phyloP scores from a whole-genome alignment of 2,329 filamentous ascomycete genomes.

The Monosporascus sp. region DNA sequence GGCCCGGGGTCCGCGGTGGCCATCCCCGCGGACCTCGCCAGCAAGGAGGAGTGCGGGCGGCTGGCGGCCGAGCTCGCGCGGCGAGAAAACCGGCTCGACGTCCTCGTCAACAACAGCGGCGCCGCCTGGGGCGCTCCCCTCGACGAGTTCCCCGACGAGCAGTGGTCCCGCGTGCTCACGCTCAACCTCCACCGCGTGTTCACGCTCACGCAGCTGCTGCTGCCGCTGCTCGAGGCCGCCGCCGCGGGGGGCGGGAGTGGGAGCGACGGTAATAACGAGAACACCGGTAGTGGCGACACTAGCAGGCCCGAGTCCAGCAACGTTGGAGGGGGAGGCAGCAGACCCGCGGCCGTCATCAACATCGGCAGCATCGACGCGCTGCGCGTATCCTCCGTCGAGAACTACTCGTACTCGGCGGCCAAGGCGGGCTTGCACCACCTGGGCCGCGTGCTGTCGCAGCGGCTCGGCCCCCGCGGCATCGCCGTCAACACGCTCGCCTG shows the following conservation, averaged over 20 bases:
- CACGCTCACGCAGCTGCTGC: slow-evolving; percentile 57
- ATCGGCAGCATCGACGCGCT: slow-evolving; percentile 61
- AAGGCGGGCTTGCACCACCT: slow-evolving; percentile 64
- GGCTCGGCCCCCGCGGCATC: slow-evolving; percentile 54
- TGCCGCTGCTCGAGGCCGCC: slow-evolving; percentile 51
- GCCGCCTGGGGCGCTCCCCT: slow-evolving; percentile 59
- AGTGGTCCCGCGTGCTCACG: slow-evolving; percentile 55
- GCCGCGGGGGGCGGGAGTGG: slow-evolving; percentile 11
- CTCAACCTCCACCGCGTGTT: slow-evolving; percentile 66
- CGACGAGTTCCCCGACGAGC: slow-evolving; percentile 52
- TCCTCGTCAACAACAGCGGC: slow-evolving; percentile 63
- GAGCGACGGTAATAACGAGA: too few species aligned
- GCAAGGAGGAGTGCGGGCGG: slow-evolving; percentile 47
- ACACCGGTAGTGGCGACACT: not conserved
- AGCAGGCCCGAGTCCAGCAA: slow-evolving; percentile 10
- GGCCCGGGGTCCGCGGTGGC: slow-evolving; percentile 48
- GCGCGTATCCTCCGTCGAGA: slow-evolving; percentile 53
- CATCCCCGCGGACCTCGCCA: slow-evolving; percentile 61
- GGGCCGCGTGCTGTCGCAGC: slow-evolving; percentile 51
- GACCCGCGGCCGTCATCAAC: slow-evolving; percentile 57
- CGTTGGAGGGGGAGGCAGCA: slow-evolving; percentile 29
- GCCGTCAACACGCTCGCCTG: slow-evolving; percentile 67
- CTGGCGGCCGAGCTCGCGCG: slow-evolving; percentile 47
- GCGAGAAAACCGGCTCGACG: slow-evolving; percentile 48
- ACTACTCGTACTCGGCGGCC: slow-evolving; percentile 54